Evolutionary conservation across 2,329 filamentous ascomycete species (phyloP), one percentile per base, ranked within the genome.

Genomic region (Scortechinia acanthostroma): DNA sequence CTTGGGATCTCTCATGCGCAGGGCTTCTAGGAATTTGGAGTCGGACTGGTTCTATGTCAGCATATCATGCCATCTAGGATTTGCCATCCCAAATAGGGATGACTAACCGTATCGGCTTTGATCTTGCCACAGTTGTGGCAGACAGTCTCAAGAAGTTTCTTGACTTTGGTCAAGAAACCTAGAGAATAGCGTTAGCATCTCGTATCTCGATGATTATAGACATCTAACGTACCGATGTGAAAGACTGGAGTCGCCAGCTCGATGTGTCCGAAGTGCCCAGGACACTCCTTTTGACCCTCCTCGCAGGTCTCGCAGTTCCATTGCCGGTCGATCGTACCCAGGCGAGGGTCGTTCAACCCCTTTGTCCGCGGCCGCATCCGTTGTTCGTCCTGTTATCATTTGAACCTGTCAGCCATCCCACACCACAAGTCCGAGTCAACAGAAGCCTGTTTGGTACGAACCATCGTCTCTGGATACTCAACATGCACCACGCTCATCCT

Each of bases 91-190:
- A 10, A 19, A 10, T 13, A 19, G 35, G 35, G 17, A 40, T 40
- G 35, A 94, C 91, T 89, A 84, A 97, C 91, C 84, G 89, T 88
- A 79, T 97, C 91, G 70, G 90, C 86, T 75, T 95, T 80, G 62
- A 97, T 88, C 75, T 93, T 95, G 70, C 91, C 91, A 76, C 94
- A 98, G 68, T 94, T 96, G 72, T 95, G 91, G 77, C 94, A 98
- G 66, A 98, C 91, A 56, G 91, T 93, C 77, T 98, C 94, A 65
- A 98, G 75, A 57, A 99, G 81, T 76, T 97, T 98, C 77, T 99
- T 98, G 69, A 95, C 91, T 74, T 97, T 97, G 66, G 88, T 94
- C 71, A 99, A 86, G 69, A 96, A 99, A 58, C 93, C 93, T 73
- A 75, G 70, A 57, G 6, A 19, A 15, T 6, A 19, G 20, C 20